Base-by-base conservation (phyloP, 768 basidiomycete genomes). In the Rhodotorula toruloides region DNA sequence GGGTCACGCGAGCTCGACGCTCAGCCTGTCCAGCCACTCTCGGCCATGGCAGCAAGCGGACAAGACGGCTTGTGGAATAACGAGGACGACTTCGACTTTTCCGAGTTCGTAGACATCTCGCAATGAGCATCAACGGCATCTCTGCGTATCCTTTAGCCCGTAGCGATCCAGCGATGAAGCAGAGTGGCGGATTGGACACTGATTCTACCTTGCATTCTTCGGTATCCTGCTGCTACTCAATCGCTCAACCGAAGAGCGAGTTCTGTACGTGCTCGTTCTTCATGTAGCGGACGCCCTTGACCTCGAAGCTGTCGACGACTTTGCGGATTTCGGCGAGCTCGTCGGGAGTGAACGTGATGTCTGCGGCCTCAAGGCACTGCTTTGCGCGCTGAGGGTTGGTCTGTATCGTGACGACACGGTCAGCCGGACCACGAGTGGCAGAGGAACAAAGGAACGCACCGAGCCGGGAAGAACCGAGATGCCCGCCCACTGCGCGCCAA, bases 351-450 rank as follows among this genome's bases (percentile, higher is more conserved):
- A 85, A 76, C 46, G 70, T 74, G 36, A 85, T 73, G 42, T 81
- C 76, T 39, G 79, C 80, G 1, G 80, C 81, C n/a, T 74, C 73
- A 56, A 81, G 74, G 54, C 83, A 83, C 70, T 84, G 82, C 22
- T 52, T 43, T 25, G 68, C 67, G 34, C 71, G 63, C 19, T 43
- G 55, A 1, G 59, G 42, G 8, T 67, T 61, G 29, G 71, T 65
- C 71, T 71, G 44, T 7, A 4, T 8, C 8, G 22, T 0, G 37
- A 37, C 31, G 21, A 43, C 19, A 21, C 37, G 16, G 44, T 19
- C 31, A 53, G 48, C 22, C 21, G 42, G 42, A 42, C 42, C 21
- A 46, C 17, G 16, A 19, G 44, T 46, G 44, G 44, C 53, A 42
- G n/a, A 39, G 19, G 27, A 16, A 11, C 21, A 49, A 39, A 22